A percentile compares a stretch with the other conserved stretches of the same genome.
These are phyloP conservation scores for Phytophthora lateralis DNA, from an alignment of 352 stramenopile genomes.

Conservation along the genomic window DNA sequence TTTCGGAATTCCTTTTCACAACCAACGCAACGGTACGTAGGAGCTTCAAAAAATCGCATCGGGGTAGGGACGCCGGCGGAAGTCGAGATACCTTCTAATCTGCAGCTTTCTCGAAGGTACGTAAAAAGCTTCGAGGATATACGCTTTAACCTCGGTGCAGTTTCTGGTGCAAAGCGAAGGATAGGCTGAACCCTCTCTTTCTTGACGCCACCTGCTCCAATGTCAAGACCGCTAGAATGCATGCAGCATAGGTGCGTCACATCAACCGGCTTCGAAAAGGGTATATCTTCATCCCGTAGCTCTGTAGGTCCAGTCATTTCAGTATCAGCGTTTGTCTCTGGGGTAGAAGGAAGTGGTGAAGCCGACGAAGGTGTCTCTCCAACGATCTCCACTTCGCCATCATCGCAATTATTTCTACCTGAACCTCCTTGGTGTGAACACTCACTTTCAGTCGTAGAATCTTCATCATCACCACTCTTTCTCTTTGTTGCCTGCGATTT, in stretches of 20 bases:
- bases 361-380: constrained; percentile 9
- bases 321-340: constrained; percentile 4
- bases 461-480: constrained; percentile 12
- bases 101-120: constrained; percentile 49
- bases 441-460: constrained; percentile 27
- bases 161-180: constrained; percentile 58
- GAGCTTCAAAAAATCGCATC: constrained; percentile 48
- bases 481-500: constrained; percentile 7
- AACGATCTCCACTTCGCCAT: constrained; percentile 22
- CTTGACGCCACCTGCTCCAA: neutral
- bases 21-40: constrained; percentile 47
- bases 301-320: neutral
- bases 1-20: constrained; percentile 59
- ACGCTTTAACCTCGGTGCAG: constrained; percentile 58
- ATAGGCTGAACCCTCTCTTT: constrained; percentile 4
- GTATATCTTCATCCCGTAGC: constrained; percentile 46
- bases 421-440: constrained; percentile 12
- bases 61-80: neutral
- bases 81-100: constrained; percentile 4
- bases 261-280: constrained; percentile 60
- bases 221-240: constrained; percentile 36
- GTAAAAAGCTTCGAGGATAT: constrained; percentile 57
- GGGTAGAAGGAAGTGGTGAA: constrained; percentile 6
- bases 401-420: constrained; percentile 6
- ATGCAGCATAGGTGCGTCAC: constrained; percentile 52